Conservation (phyloP, 2,329 filamentous ascomycete species). For the Trichoderma semiorbis region DNA sequence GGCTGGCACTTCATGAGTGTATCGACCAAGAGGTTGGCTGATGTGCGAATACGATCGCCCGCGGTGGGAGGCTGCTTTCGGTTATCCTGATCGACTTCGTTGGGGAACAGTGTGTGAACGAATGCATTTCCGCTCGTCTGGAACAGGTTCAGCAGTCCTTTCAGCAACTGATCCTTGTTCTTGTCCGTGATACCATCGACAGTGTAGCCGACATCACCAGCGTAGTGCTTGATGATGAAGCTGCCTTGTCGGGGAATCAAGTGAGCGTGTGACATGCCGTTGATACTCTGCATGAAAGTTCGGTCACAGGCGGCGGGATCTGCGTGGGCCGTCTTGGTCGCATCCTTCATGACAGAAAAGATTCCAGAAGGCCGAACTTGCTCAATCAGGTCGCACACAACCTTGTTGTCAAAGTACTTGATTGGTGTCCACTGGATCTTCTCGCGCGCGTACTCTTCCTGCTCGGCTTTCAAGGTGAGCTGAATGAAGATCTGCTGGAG, state of each 20-base stretch:
- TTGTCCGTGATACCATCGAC: constrained; percentile 98
- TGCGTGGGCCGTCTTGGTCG: constrained; percentile 95
- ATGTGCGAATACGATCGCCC: constrained; percentile 92
- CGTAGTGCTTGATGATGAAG: constrained; percentile 99
- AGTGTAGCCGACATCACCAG: constrained; percentile 91
- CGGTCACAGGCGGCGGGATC: constrained; percentile 92
- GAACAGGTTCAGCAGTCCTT: constrained; percentile 86
- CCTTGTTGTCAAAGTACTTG: constrained; percentile 99
- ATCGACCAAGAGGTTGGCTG: constrained; percentile 89
- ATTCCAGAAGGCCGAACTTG: constrained; percentile 85
- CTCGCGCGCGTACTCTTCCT: constrained; percentile 94
- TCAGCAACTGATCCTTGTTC: constrained; percentile 96
- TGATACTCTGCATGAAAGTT: constrained; percentile 91
- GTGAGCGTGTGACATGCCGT: constrained; percentile 86
- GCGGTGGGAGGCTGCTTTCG: constrained; percentile 90
- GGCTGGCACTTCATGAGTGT: constrained; percentile 97
- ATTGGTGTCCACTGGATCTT: constrained; percentile 99
- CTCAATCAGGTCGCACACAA: constrained; percentile 96
- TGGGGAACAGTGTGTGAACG: constrained; percentile 82
- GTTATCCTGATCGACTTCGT: constrained; percentile 94
- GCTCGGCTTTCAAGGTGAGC: constrained; percentile 90
- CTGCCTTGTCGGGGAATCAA: constrained; percentile 89
- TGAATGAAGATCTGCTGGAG: constrained; percentile 99
- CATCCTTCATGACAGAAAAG: constrained; percentile 94
- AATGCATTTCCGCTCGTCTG: constrained; percentile 81